These are phyloP conservation scores for Sugiyamaella smithiae DNA, from an alignment of 805 yeast species.

Conservation along the genomic window DNA sequence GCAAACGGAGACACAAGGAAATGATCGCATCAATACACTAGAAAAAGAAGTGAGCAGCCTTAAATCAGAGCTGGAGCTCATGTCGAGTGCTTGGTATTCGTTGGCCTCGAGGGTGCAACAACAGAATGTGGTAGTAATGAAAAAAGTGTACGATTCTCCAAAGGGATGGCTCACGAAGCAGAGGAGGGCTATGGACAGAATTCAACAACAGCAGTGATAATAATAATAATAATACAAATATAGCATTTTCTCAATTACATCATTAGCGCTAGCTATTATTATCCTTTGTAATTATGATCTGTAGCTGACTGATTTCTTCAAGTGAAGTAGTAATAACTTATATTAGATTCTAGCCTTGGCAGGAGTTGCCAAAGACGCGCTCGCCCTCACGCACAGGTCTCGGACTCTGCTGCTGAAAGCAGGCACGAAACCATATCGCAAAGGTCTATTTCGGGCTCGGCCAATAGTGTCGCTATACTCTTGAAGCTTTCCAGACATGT, in stretches of 20 bases:
- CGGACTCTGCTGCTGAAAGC: conserved; percentile 23
- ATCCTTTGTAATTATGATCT: too few species aligned
- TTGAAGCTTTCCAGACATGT: conserved; percentile 30
- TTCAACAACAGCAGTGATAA: too few species aligned
- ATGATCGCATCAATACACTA: not conserved
- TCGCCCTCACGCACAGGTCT: conserved; percentile 12
- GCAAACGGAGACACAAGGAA: too few species aligned
- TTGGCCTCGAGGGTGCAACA: conserved; percentile 29
- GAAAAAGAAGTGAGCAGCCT: conserved; percentile 5
- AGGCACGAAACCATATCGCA: conserved; percentile 29
- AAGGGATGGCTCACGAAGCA: conserved; percentile 30
- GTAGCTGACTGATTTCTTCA: too few species aligned
- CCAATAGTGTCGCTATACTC: conserved; percentile 35
- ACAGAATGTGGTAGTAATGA: conserved; percentile 25
- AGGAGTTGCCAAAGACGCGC: not conserved
- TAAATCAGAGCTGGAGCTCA: conserved; percentile 22
- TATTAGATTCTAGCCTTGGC: not conserved
- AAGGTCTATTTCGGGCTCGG: conserved; percentile 36
- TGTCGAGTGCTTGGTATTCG: conserved; percentile 32
- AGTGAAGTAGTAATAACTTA: not conserved
- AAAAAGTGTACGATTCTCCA: conserved; percentile 28
- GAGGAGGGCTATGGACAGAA: conserved; percentile 25
- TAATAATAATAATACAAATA: too few species aligned
- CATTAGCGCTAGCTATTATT: too few species aligned
- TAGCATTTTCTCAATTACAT: too few species aligned